A percentile compares a stretch with the other conserved stretches of the same genome.
Evolutionary conservation across 2,329 filamentous ascomycete species (phyloP).

Genomic region (Sporothrix schenckii): DNA sequence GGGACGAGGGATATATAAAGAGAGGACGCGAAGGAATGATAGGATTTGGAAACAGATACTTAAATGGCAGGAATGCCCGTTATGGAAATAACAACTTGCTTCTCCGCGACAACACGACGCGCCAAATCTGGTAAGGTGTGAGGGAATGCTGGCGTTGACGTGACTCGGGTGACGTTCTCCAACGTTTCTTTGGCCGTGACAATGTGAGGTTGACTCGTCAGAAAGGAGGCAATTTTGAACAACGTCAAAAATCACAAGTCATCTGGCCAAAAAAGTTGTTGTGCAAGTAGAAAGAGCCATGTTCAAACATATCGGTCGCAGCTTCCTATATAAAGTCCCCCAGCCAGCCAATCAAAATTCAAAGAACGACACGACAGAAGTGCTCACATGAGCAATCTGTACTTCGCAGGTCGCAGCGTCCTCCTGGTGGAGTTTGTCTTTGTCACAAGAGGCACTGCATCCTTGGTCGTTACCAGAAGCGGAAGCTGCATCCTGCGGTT

Average conservation of each 20-base stretch:
- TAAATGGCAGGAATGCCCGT: background rate
- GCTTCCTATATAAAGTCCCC: conserved; percentile 26
- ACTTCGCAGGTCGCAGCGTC: conserved; percentile 18
- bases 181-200: background rate
- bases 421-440: conserved; percentile 23
- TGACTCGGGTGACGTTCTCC: background rate
- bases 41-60: background rate
- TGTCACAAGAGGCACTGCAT: conserved; percentile 24
- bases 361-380: background rate
- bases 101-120: background rate
- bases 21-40: too few species aligned
- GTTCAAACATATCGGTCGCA: conserved; percentile 3
- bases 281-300: conserved; percentile 17
- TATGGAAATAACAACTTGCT: background rate
- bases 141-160: too few species aligned
- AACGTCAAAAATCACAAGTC: background rate
- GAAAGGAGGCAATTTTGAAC: too few species aligned
- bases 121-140: background rate
- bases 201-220: background rate
- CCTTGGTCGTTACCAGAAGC: conserved; percentile 22
- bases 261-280: conserved; percentile 2
- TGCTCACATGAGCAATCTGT: conserved; percentile 22
- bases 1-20: background rate
- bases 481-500: conserved; percentile 26
- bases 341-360: background rate